Conservation (phyloP, 1,139 yeast genomes). For the Yamadazyma conglobata region DNA sequence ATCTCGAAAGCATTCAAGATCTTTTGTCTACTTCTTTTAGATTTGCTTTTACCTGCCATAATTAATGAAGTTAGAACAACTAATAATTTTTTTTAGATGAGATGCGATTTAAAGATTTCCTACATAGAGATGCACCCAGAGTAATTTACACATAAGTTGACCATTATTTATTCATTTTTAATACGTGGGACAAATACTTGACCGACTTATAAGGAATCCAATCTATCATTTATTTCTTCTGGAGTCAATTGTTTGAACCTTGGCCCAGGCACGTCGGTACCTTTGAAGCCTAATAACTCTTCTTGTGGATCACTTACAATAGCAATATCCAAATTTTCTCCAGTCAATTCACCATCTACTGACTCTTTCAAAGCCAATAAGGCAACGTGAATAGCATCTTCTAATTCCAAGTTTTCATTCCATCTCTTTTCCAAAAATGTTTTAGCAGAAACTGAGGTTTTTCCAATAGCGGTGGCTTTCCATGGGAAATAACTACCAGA, state of each 20-base stretch:
- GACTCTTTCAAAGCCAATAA: constrained; percentile 91
- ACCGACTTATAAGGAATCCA: constrained; percentile 78
- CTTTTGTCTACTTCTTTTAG: constrained; percentile 34
- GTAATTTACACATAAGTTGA: too few relatives aligned
- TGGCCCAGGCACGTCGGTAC: constrained; percentile 82
- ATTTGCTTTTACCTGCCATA: constrained; percentile 22
- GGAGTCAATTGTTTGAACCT: constrained; percentile 79
- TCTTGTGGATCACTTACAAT: constrained; percentile 83
- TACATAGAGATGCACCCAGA: too few relatives aligned
- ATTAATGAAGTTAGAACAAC: neutral
- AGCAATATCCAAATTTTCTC: constrained; percentile 92
- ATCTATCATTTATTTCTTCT: constrained; percentile 92
- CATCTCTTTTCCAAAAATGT: constrained; percentile 97
- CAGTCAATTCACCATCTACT: constrained; percentile 97
- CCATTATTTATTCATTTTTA: too few relatives aligned
- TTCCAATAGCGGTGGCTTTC: constrained; percentile 99
- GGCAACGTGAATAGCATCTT: constrained; percentile 97
- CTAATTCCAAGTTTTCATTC: constrained; percentile 94
- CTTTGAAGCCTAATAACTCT: constrained; percentile 77
- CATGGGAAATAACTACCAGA: constrained; percentile 99
- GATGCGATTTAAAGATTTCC: too few relatives aligned
- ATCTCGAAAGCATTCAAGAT: constrained; percentile 45
- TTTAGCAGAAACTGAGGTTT: constrained; percentile 90
- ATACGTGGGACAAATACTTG: too few relatives aligned
- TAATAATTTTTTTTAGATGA: constrained; percentile 11